These are phyloP conservation scores for Chrysanthemum lavandulifolium DNA, from an alignment of 129 eudicot genomes.

Conservation along the genomic window DNA sequence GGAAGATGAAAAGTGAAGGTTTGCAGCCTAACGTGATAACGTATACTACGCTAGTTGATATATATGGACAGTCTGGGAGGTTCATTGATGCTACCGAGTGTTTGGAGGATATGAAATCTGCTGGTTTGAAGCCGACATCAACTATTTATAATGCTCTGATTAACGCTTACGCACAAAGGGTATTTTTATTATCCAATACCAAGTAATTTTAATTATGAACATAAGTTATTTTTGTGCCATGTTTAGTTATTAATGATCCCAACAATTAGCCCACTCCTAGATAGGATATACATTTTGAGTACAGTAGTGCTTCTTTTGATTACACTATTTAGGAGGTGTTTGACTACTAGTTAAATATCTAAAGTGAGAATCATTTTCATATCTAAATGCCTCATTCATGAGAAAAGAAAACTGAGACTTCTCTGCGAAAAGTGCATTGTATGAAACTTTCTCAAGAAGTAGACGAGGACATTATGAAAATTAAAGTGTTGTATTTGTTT, in stretches of 20 bases:
- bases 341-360: too few relatives aligned
- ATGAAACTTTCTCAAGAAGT: too few relatives aligned
- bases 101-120: conserved; percentile 87
- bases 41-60: conserved; percentile 77
- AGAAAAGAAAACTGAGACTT: too few relatives aligned
- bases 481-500: too few relatives aligned
- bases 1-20: conserved; percentile 82
- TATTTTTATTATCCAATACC: conserved; percentile 30
- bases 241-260: conserved; percentile 7
- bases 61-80: conserved; percentile 83
- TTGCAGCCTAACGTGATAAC: conserved; percentile 81
- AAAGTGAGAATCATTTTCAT: too few relatives aligned
- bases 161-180: conserved; percentile 97
- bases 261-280: background rate
- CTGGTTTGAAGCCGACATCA: conserved; percentile 81
- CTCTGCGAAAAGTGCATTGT: too few relatives aligned
- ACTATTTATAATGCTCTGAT: conserved; percentile 98
- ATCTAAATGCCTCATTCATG: too few relatives aligned
- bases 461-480: too few relatives aligned
- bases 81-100: conserved; percentile 87
- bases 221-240: background rate
- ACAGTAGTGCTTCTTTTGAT: too few relatives aligned
- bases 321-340: too few relatives aligned
- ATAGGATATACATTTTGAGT: background rate
- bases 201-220: background rate